Evolutionary conservation across 768 basidiomycete genomes (phyloP), one percentile per base, ranked within the genome.

Genomic region (Xerocomellus chrysenteron): DNA sequence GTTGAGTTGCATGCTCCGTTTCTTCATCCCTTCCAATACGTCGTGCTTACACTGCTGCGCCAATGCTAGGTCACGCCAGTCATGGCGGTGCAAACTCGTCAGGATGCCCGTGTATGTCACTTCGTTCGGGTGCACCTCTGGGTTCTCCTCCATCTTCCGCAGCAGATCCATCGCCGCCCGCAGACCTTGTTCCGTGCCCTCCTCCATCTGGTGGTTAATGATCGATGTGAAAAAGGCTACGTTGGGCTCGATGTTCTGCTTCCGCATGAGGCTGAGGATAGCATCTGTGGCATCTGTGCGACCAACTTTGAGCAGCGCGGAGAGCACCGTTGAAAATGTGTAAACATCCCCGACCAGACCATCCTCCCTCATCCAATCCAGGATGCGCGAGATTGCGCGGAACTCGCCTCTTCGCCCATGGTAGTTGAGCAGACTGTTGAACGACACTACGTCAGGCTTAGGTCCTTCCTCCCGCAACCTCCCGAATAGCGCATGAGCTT

Each of bases 281-380:
- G 83, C 75, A 21, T 80, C 75, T 6, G 82, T 80, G 1, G 90
- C 88, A 61, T 94, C 87, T 28, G 79, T 71, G 53, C 84, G 78
- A 11, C 86, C 85, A 14, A 82, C 82, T 59, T 82, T 83, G 48
- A 94, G 80, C 51, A 96, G 69, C 1, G 90, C 87, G 26, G 87
- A 83, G 17, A 98, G 83, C 33, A 98, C 79, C 13, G 87, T 93
- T 4, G 94, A 93, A 70, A 87, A 98, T 0, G 90, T 97, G 71
- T 87, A 84, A 12, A 90, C 82, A 68, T 98, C 92, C 8, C 92
- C 90, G 21, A 72, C 63, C 35, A 96, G 65, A 0, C 78, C 78
- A 2, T 73, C 77, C 14, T 75, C 67, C 26, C 76, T 70, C 76
- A 96, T 84, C 54, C 76, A 71, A 46, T 79, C 78, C 46, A 98